Evolutionary conservation across 352 stramenopile genomes (phyloP), one percentile per base, ranked within the genome.

Genomic region (Phytophthora boehmeriae): DNA sequence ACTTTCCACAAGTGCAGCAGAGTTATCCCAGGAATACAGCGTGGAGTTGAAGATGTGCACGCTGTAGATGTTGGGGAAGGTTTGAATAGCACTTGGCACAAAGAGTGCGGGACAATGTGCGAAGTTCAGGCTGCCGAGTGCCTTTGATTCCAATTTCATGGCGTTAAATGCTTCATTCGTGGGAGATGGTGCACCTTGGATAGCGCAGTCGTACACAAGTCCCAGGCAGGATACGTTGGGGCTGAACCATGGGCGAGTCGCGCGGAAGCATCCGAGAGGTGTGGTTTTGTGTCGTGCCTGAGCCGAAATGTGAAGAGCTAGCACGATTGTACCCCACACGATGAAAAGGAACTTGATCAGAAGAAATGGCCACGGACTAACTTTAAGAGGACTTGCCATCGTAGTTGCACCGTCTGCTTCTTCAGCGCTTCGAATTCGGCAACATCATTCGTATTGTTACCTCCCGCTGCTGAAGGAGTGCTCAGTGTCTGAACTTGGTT

Each of bases 21-120:
- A 32, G 17, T 19, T 52, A 30, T 20, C 42, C 62, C 62, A 70
- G 5, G 55, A 54, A 14, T 66, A 60, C 20, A 70, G 16, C 2
- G 43, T 59, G 11, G 62, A 57, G 19, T 65, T 62, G 55, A 66
- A 66, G 22, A 70, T 44, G 9, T 70, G 62, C 2, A 70, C 55
- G 8, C 25, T 62, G 45, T 50, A 50, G 14, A 70, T 42, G 14
- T 54, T 49, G 1, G 49, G 32, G 17, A 54, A 70, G 0, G 8
- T 57, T 44, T 66, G 62, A 11, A 70, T 56, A n/a, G 48, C 30
- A 39, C 48, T 61, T 2, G 62, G 62, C 8, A 70, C 28, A 4
- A 54, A 20, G 28, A 70, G 62, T 5, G 55, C 62, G 19, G 55
- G 62, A 6, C 62, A 70, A 19, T 50, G 54, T 16, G 66, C 55